Conservation (phyloP, 768 basidiomycete genomes). For the Termitomyces bulborhizus region DNA sequence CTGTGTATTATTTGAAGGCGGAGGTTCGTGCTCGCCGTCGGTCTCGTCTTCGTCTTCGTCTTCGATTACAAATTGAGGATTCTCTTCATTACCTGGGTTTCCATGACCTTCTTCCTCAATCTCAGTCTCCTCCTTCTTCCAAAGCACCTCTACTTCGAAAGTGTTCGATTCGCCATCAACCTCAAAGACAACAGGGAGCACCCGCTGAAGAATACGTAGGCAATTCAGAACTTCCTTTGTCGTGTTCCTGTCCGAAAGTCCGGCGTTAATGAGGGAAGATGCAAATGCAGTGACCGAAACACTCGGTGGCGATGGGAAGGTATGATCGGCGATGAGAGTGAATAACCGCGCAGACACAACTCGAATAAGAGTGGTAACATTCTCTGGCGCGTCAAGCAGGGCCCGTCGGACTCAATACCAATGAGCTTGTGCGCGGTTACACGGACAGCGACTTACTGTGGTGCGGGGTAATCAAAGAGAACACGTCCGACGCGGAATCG, state of each 20-base stretch:
- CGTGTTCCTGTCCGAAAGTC: slow-evolving; percentile 54
- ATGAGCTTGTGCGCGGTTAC: slow-evolving; percentile 8
- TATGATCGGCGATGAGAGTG: slow-evolving; percentile 73
- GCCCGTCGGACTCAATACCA: slow-evolving; percentile 66
- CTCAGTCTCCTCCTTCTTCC: slow-evolving; percentile 60
- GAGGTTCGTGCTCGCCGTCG: slow-evolving; percentile 11
- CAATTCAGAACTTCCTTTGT: slow-evolving; percentile 90
- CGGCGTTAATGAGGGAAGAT: slow-evolving; percentile 60
- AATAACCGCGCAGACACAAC: slow-evolving; percentile 65
- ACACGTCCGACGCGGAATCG: slow-evolving; percentile 87
- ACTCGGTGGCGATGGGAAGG: slow-evolving; percentile 58
- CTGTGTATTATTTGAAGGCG: slow-evolving; percentile 14
- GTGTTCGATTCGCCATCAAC: slow-evolving; percentile 62
- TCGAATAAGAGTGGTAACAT: slow-evolving; percentile 75
- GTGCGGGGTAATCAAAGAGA: slow-evolving; percentile 80
- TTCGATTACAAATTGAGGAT: slow-evolving; percentile 83
- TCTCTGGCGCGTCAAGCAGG: slow-evolving; percentile 77
- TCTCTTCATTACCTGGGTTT: slow-evolving; percentile 14
- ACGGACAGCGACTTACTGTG: slow-evolving; percentile 53
- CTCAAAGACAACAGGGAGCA: slow-evolving; percentile 88
- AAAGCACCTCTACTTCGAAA: slow-evolving; percentile 78
- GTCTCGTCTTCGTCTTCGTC: slow-evolving; percentile 63
- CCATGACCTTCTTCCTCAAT: slow-evolving; percentile 22
- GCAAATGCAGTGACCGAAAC: slow-evolving; percentile 62
- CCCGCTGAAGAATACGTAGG: slow-evolving; percentile 81